Evolutionary conservation across 208 protist genomes (phyloP), one percentile per base, ranked within the genome.

Genomic region (Leishmania tropica): DNA sequence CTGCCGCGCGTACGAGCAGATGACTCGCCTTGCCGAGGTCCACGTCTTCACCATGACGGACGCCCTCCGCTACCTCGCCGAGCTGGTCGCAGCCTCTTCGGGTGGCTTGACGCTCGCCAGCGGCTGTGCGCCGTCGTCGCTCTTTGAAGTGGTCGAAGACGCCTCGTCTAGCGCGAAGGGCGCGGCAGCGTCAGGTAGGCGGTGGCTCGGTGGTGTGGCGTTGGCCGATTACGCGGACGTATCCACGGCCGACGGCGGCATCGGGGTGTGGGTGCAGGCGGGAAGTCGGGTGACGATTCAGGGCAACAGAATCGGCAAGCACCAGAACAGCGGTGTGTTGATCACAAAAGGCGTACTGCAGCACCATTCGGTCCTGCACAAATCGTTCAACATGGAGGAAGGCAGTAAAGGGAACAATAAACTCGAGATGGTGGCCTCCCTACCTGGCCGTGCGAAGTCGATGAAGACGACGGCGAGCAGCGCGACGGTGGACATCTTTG

Each of bases 261-360:
- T 97, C 15, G 95, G 95, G 11, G 92, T 89, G 31, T 97, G 93
- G 93, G 71, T 96, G 13, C 90, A 92, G 72, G 80, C 87, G 13
- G 93, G 90, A 56, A 95, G 90, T 62, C 88, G 88, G 77, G 90
- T 90, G 3, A 88, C 88, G 17, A 53, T 97, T 10, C 68, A 64
- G 6, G 84, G 79, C 24, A 96, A 89, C 83, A 53, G 80, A 53
- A 90, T 97, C 21, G 81, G 87, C 67, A 76, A 77, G 2, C 85
- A 97, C 79, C 74, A 65, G 28, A 89, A 96, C 77, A 56, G 87
- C n/a, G 94, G 94, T 37, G 87, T 97, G 24, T 83, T 91, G 42
- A 80, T 90, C 68, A 91, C 89, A 0, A 85, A 79, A 56, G 88
- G 91, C 19, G 73, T 95, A 0, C n/a, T 85, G 35, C 76, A 90